phyloP scores from a whole-genome alignment of 352 stramenopile genomes.

The Globisporangium sylvaticum region DNA sequence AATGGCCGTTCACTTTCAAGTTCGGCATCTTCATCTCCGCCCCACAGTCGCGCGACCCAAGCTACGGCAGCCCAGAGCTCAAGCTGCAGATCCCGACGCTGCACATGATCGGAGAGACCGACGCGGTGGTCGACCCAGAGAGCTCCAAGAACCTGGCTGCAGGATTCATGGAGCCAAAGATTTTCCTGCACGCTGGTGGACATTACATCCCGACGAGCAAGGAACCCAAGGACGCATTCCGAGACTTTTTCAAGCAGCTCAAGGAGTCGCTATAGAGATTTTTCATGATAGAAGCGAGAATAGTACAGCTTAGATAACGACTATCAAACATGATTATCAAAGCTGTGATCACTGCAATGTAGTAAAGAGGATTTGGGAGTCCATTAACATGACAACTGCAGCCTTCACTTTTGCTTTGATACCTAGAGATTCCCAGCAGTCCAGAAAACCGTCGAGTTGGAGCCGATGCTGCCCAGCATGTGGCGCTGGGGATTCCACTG shows the following conservation, averaged over 20 bases:
- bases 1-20: slow-evolving; percentile 55
- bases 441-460: slow-evolving; percentile 78
- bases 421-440: slow-evolving; percentile 25
- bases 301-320: background rate
- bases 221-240: slow-evolving; percentile 68
- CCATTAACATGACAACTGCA: background rate
- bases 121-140: slow-evolving; percentile 57
- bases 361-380: too few species aligned
- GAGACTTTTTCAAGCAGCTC: slow-evolving; percentile 63
- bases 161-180: slow-evolving; percentile 44
- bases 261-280: slow-evolving; percentile 12
- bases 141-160: slow-evolving; percentile 53
- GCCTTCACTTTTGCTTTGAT: background rate
- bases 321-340: background rate
- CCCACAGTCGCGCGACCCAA: slow-evolving; percentile 37
- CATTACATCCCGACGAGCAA: slow-evolving; percentile 89
- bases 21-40: slow-evolving; percentile 79
- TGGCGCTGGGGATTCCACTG: slow-evolving; percentile 87
- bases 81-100: slow-evolving; percentile 64
- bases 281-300: background rate
- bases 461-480: slow-evolving; percentile 60
- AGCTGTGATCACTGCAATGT: background rate
- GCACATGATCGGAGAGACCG: slow-evolving; percentile 79
- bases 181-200: slow-evolving; percentile 64
- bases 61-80: slow-evolving; percentile 32